Evolutionary conservation across 148 eudicot species (phyloP).

Genomic region (Amaranthus cruentus): DNA sequence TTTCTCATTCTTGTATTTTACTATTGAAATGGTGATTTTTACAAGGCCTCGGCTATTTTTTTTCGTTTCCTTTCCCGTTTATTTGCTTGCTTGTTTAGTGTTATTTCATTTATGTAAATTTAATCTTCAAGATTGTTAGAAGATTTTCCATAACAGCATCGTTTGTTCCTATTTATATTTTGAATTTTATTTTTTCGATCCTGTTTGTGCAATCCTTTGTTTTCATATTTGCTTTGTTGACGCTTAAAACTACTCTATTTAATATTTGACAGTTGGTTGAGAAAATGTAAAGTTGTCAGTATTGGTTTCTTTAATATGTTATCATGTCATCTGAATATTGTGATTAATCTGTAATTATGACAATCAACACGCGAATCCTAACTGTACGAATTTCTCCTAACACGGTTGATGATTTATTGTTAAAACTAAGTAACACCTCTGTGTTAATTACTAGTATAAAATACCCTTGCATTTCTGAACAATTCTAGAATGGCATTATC

Average conservation of each 20-base stretch:
- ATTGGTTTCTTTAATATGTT: background rate
- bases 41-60: constrained; percentile 4
- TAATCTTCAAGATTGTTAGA: background rate
- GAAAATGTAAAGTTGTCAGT: background rate
- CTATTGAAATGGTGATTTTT: background rate
- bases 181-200: constrained; percentile 14
- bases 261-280: background rate
- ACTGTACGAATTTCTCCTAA: background rate
- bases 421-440: background rate
- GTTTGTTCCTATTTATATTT: background rate
- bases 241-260: background rate
- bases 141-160: background rate
- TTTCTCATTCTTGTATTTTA: background rate
- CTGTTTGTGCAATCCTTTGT: background rate
- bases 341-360: background rate
- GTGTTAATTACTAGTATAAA: background rate
- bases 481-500: background rate
- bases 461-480: background rate
- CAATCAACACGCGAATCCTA: background rate
- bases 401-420: background rate
- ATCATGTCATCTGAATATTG: background rate
- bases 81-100: background rate
- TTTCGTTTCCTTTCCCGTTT: background rate
- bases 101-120: background rate
- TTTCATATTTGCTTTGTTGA: background rate